Evolutionary conservation across 164 flowering plant species (phyloP), one percentile per base, ranked within the genome.

Genomic region (Malania oleifera): DNA sequence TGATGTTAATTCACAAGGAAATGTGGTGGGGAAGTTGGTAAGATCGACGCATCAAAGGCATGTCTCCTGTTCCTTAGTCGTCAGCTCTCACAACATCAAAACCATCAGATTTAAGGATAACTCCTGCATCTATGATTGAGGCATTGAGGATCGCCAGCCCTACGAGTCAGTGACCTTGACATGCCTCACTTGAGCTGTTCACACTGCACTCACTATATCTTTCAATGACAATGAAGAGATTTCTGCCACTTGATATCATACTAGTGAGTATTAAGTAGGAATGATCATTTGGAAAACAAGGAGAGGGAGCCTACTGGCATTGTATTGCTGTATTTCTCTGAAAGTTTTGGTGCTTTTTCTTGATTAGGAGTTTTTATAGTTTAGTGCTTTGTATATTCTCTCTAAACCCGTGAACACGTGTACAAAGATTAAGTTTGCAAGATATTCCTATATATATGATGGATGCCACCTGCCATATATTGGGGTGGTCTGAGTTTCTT

Each of bases 11-110:
- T 59, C 81, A 7, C 50, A 52, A 51, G 89, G 84, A 43, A 46
- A 76, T 45, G 61, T 81, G 46, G 74, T 80, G 1, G 89, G 84
- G 25, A 67, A 68, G 67, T 29, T 84, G 65, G 80, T 81, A 50
- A 78, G 34, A 50, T 65, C 80, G 4, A 69, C 54, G 67, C 86
- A 75, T 43, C 20, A 17, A 11, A 60, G 50, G 34, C 75, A 13
- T 10, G 25, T 74, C 10, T 61, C 80, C 1, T 84, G 86, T 45
- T 62, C 75, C 0, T 19, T 80, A 5, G 52, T 61, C 39, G 53
- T 80, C 25, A 55, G 57, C 35, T 44, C 77, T 15, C 45, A 17
- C 9, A 43, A 27, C 60, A 52, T 39, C 57, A 67, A 67, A 11
- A 58, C 60, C 15, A 61, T 77, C 52, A 52, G 46, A 18, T 52